phyloP scores from a whole-genome alignment of 1,284 basidiomycete genomes.

The Phlebopus sp. region DNA sequence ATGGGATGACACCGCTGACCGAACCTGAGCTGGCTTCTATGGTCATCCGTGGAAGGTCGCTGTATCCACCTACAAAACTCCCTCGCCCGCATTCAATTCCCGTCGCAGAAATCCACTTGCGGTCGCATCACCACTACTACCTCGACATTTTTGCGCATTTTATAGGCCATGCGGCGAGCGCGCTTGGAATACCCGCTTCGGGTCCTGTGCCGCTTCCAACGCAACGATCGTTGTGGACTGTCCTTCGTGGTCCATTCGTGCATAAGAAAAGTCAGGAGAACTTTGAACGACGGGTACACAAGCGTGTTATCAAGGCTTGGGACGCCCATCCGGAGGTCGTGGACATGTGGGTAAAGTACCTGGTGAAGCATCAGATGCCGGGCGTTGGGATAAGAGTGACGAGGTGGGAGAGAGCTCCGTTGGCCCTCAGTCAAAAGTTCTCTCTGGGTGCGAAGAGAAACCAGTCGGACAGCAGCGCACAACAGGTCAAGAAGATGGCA shows the following conservation, averaged over 20 bases:
- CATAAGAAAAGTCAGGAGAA: constrained; percentile 98
- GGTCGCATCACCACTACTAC: constrained; percentile 66
- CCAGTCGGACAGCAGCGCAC: constrained; percentile 20
- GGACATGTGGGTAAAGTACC: constrained; percentile 79
- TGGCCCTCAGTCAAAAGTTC: constrained; percentile 59
- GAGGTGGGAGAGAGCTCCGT: constrained; percentile 70
- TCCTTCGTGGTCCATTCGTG: constrained; percentile 83
- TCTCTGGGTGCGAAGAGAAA: constrained; percentile 38
- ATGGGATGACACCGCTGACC: constrained; percentile 22
- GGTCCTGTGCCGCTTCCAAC: constrained; percentile 72
- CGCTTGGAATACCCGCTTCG: constrained; percentile 82
- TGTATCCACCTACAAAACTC: constrained; percentile 53
- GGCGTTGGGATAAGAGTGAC: constrained; percentile 87
- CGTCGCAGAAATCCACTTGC: constrained; percentile 82
- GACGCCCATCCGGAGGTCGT: constrained; percentile 83
- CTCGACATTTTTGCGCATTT: constrained; percentile 87
- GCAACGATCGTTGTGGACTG: constrained; percentile 82
- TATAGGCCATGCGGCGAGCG: constrained; percentile 77
- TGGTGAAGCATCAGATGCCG: constrained; percentile 74
- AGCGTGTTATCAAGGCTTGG: constrained; percentile 86
- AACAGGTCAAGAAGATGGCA: constrained; percentile 39
- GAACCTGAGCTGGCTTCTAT: constrained; percentile 50
- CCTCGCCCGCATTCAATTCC: constrained; percentile 72
- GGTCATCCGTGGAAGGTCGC: constrained; percentile 56
- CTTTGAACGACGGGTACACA: constrained; percentile 85